These are phyloP conservation scores for Hebeloma cylindrosporum DNA, from an alignment of 768 basidiomycete genomes.

Conservation along the genomic window DNA sequence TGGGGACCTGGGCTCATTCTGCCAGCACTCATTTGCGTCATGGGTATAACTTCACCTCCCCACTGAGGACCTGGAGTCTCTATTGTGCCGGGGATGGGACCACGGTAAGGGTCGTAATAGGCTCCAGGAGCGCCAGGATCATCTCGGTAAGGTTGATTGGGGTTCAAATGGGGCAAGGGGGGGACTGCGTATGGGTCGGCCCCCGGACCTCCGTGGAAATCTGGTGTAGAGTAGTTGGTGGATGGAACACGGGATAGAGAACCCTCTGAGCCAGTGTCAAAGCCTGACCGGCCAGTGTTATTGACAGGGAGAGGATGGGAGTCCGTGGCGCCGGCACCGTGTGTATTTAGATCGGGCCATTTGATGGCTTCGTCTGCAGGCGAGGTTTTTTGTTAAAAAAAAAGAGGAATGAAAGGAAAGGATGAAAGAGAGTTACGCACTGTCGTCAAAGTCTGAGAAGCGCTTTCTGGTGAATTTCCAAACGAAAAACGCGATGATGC, in stretches of 20 bases:
- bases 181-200: slow-evolving; percentile 81
- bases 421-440: slow-evolving; percentile 44
- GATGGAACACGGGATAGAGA: slow-evolving; percentile 56
- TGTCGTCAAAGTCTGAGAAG: slow-evolving; percentile 73
- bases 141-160: slow-evolving; percentile 74
- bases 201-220: slow-evolving; percentile 49
- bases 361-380: slow-evolving; percentile 77
- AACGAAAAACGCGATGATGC: slow-evolving; percentile 69
- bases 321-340: slow-evolving; percentile 43
- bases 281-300: slow-evolving; percentile 70
- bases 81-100: slow-evolving; percentile 69
- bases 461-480: slow-evolving; percentile 89
- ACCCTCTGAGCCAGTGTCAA: slow-evolving; percentile 64
- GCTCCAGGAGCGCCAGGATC: slow-evolving; percentile 51
- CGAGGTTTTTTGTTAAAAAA: too few relatives aligned
- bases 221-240: slow-evolving; percentile 46
- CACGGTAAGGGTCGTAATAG: slow-evolving; percentile 82
- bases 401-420: slow-evolving; percentile 5
- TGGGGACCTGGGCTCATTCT: slow-evolving; percentile 43
- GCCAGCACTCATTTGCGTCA: slow-evolving; percentile 60
- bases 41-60: slow-evolving; percentile 65
- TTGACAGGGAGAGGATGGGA: slow-evolving; percentile 67
- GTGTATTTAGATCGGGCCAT: slow-evolving; percentile 85
- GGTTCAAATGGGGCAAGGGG: slow-evolving; percentile 78
- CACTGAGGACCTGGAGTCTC: slow-evolving; percentile 40